Evolutionary conservation across 1,284 basidiomycete genomes (phyloP).

Genomic region (Austropuccinia psidii): DNA sequence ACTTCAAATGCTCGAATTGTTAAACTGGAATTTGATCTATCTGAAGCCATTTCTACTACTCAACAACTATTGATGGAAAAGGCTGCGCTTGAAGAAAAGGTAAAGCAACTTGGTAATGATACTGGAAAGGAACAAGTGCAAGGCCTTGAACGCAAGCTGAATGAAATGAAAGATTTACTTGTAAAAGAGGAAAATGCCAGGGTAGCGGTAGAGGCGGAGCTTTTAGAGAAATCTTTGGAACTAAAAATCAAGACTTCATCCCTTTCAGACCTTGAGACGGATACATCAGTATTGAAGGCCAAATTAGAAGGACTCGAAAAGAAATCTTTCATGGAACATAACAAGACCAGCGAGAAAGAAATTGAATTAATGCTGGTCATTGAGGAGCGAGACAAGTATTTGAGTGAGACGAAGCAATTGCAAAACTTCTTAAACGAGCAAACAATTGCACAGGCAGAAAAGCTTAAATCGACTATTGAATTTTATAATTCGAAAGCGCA

Average conservation of each 20-base stretch:
- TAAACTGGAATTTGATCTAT: slow-evolving; percentile 2
- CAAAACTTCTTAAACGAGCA: slow-evolving; percentile 2
- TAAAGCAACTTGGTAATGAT: background rate
- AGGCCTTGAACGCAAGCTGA: background rate
- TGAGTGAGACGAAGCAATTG: background rate
- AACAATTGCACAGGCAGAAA: background rate
- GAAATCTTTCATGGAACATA: slow-evolving; percentile 3
- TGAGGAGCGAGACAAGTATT: slow-evolving; percentile 12
- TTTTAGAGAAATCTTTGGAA: background rate
- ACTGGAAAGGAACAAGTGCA: slow-evolving; percentile 4
- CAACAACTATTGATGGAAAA: background rate
- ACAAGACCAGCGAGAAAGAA: slow-evolving; percentile 24
- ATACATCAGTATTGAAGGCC: background rate
- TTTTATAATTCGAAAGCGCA: background rate
- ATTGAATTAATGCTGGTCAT: slow-evolving; percentile 31
- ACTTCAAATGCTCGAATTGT: background rate
- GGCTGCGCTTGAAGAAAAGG: background rate
- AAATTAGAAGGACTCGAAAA: slow-evolving; percentile 15
- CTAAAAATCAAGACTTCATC: background rate
- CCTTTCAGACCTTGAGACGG: background rate
- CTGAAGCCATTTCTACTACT: background rate
- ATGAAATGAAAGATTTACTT: slow-evolving; percentile 8
- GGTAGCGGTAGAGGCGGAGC: background rate
- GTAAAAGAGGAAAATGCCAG: background rate
- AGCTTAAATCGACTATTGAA: slow-evolving; percentile 5